Base-by-base conservation (phyloP, 805 yeast genomes). In the Hermanozyma aechmeae region DNA sequence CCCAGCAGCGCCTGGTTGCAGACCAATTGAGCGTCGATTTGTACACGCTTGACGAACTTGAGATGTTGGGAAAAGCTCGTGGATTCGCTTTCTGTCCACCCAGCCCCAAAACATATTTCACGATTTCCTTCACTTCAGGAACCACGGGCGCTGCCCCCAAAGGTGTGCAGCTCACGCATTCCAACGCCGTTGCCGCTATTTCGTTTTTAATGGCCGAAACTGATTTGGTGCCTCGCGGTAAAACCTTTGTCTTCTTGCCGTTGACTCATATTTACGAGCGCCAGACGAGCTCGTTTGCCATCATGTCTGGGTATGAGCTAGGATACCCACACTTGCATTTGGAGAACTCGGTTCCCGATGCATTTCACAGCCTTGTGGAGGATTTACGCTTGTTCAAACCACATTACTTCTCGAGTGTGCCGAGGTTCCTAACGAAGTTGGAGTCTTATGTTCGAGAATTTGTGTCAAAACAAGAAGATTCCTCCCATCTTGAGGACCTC, bases 121-220 rank as follows among this genome's bases (percentile, higher is more conserved):
- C 86, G 12, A 69, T 79, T 27, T 72, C 79, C 6, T 79, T 78
- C 48, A 79, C 87, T 2, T 75, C 83, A 0, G 87, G 87, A 18
- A 79, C 87, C 2, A 78, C 86, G 1, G 22, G 22, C 10, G 52
- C 66, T 12, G 38, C 39, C 20, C 87, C 87, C 27, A 79, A 79
- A 51, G 87, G 87, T 30, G 86, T 75, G 12, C 70, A 67, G 14
- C 44, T 65, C 28, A 58, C 70, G 6, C 84, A 79, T 28, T 53
- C 56, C 8, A 67, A 66, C 43, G 61, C 70, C 8, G 57, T 67
- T 9, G 65, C 80, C 3, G 64, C 68, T 2, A 53, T 65, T 23
- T 48, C 65, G 0, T 53, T 66, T 28, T 45, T 61, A 4, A 51
- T 56, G 16, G 48, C 56, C 18, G 40, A 46, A 16, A 32, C 55